Evolutionary conservation across 495 filamentous ascomycete species (phyloP), one percentile per base, ranked within the genome.

Genomic region (Haplographium delicatum): DNA sequence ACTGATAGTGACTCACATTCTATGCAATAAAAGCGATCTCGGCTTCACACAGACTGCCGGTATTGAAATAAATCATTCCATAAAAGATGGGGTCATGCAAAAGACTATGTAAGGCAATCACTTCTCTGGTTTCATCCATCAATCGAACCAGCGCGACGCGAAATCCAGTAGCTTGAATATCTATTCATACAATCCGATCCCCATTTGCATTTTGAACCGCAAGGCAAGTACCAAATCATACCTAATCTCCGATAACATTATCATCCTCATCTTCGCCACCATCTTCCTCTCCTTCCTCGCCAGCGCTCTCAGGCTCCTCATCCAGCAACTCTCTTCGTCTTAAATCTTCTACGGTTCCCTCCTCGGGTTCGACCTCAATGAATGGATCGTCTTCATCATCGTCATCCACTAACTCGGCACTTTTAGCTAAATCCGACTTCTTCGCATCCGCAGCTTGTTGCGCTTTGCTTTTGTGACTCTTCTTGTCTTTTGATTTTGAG

Each of bases 171-270:
- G 28, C 28, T 31, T 6, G 28, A 6, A 31, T 31, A 31, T 13
- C 28, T 31, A 6, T 6, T 31, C 6, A 15, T 4, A 1, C 35
- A 13, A 31, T 31, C 28, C 13, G 18, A 39, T 39, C 22, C 35
- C 35, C 22, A 39, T 19, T 19, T 39, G 7, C 1, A 9, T 39
- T 8, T 6, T 39, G 35, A 19, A 39, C 13, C 16, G 18, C 35
- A 4, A 39, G 18, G 22, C 35, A 39, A 20, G 10, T 7, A 20
- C 6, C 5, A 35, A 1, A 2, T 15, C 33, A 13, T 19, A 20
- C 9, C 44, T 31, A 88, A 67, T 89, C 85, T 25, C 85, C 84
- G 70, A 89, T 78, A 11, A 89, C 69, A 54, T 83, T 75, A 60
- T 81, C 82, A 49, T 44, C 42, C 6, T 85, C 83, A 47, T 81